Base-by-base conservation (phyloP, 2,329 filamentous ascomycete species). In the Trichophyton mentagrophytes region DNA sequence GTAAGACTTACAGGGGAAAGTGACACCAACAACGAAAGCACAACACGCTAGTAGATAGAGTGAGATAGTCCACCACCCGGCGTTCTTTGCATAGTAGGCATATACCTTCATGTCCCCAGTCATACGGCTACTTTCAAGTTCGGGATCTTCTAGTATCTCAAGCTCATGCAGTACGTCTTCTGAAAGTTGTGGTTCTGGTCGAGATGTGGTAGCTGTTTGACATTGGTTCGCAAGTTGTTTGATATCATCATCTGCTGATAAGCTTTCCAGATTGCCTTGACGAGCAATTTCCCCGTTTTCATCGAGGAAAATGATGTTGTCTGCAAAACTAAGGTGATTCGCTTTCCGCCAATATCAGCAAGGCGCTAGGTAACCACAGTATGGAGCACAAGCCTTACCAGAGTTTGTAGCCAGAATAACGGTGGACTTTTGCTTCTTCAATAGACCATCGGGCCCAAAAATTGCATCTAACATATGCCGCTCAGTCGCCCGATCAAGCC, bases 341-440 rank as follows among this genome's bases (percentile, higher is more conserved):
- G 36, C 55, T 57, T 27, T 40, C n/a, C 25, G 11, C 33, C 33
- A 44, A 78, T 0, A 83, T 79, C 0, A 69, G 65, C 0, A 77
- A 72, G 7, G 80, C 77, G 27, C 9, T 25, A 80, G 5, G 66
- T 70, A 3, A 80, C 79, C 0, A 89, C 90, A 44, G 95, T 80
- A 0, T 85, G 82, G 6, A 38, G 9, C 30, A 46, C 96, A 84
- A 64, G 96, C 96, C 20, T 80, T 80, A 61, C 82, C 82, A 17
- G 96, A 79, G 0, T 85, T 88, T 62, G 91, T 89, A 63, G 88
- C 84, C 75, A 97, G 96, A 0, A 96, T 74, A 2, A 86, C 78
- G 62, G 85, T 91, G 81, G 1, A 96, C 73, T 0, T 85, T 89
- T 42, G 96, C 73, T 47, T 92, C 89, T 22, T 82, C 79, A 27